Percentiles rank a stretch among this genome's conserved stretches.
Conservation (phyloP, 495 filamentous ascomycete genomes). For the Chaetomium fimeti region DNA sequence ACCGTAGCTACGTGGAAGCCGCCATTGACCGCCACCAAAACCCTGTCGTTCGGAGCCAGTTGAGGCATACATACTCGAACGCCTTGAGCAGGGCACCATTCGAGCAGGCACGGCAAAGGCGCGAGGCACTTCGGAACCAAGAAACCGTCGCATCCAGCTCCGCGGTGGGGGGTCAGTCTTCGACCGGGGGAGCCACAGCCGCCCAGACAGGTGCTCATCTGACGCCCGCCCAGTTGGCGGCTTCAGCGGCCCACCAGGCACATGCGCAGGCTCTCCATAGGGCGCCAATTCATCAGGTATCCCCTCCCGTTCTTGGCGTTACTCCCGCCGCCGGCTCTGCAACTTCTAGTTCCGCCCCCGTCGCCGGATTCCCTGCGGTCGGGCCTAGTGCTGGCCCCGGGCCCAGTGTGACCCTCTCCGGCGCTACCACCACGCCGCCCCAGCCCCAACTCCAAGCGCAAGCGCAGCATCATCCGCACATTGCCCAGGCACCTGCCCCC, state of each 20-base stretch:
- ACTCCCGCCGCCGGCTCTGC: slow-evolving; percentile 16
- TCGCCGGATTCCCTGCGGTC: background rate
- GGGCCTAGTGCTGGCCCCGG: background rate
- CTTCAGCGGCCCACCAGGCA: slow-evolving; percentile 27
- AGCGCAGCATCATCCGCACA: slow-evolving; percentile 23
- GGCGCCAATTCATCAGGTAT: slow-evolving; percentile 32
- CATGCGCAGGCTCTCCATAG: slow-evolving; percentile 26
- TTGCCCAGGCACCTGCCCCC: slow-evolving; percentile 28
- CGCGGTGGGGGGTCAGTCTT: background rate
- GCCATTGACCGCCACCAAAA: slow-evolving; percentile 46
- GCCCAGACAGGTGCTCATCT: background rate
- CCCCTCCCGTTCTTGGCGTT: slow-evolving; percentile 20
- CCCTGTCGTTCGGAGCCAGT: slow-evolving; percentile 40
- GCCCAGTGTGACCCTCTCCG: background rate
- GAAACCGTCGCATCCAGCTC: slow-evolving; percentile 16
- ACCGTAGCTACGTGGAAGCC: slow-evolving; percentile 41
- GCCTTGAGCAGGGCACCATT: slow-evolving; percentile 47
- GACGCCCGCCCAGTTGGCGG: slow-evolving; percentile 20
- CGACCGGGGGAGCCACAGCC: background rate
- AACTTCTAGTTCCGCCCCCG: slow-evolving; percentile 7
- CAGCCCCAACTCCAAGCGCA: slow-evolving; percentile 9
- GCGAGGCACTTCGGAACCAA: slow-evolving; percentile 30
- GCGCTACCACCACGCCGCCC: background rate
- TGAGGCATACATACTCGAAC: slow-evolving; percentile 43
- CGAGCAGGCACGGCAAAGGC: slow-evolving; percentile 37